Conservation (phyloP, 208 protist species). For the Acanthamoeba triangularis region DNA sequence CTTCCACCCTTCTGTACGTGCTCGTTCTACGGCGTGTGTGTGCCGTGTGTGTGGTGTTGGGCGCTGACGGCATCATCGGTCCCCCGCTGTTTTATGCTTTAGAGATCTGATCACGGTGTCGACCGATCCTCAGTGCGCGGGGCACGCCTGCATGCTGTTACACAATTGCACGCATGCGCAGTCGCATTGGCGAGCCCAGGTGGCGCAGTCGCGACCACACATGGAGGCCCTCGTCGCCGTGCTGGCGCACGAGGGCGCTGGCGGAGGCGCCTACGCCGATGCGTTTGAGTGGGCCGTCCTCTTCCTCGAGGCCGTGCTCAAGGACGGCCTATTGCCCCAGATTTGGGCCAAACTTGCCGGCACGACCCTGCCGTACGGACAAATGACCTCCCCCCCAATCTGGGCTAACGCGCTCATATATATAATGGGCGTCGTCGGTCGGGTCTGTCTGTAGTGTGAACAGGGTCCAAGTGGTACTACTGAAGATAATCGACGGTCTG, state of each 20-base stretch:
- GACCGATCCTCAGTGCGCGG: neutral
- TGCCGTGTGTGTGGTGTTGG: too few relatives aligned
- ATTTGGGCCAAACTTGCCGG: neutral
- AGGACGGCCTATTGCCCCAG: conserved; percentile 13
- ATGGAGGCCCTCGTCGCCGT: neutral
- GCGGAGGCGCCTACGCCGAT: neutral
- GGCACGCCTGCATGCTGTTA: conserved; percentile 30
- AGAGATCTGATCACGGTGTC: neutral
- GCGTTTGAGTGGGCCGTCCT: conserved; percentile 42
- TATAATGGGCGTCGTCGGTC: too few relatives aligned
- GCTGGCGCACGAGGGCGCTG: neutral
- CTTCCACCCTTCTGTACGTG: neutral
- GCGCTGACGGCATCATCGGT: neutral
- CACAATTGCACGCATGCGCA: conserved; percentile 16
- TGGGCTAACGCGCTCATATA: neutral
- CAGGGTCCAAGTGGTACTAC: neutral
- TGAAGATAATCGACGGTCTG: conserved; percentile 40
- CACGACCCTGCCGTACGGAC: neutral
- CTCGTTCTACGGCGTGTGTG: neutral
- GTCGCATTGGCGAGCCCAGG: neutral
- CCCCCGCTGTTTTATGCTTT: neutral
- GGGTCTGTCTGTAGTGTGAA: neutral
- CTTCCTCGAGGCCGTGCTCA: conserved; percentile 17
- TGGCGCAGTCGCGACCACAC: neutral
- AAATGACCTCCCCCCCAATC: too few relatives aligned